phyloP scores from a whole-genome alignment of 768 basidiomycete genomes.

The Udeniomyces megalosporus region DNA sequence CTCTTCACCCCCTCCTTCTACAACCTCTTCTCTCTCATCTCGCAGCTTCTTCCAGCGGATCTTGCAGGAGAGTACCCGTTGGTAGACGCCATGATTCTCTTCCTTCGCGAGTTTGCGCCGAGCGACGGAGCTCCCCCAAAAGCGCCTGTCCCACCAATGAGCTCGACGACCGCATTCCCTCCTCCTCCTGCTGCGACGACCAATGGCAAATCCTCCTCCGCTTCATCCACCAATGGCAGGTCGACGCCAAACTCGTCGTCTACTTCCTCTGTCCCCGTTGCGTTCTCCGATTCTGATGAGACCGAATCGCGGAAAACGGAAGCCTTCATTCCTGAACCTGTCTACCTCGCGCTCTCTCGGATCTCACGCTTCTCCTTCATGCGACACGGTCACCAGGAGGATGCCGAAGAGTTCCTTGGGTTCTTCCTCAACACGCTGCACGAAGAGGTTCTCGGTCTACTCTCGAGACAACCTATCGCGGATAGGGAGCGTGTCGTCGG shows the following conservation, averaged over 20 bases:
- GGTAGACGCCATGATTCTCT: constrained; percentile 38
- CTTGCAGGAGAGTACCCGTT: constrained; percentile 29
- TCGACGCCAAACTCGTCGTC: constrained; percentile 33
- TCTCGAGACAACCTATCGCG: constrained; percentile 26
- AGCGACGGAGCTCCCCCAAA: not conserved
- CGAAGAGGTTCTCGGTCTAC: constrained; percentile 67
- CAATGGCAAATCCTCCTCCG: not conserved
- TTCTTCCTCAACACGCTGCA: constrained; percentile 89
- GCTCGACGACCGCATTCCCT: constrained; percentile 10
- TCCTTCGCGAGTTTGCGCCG: constrained; percentile 56
- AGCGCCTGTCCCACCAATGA: not conserved
- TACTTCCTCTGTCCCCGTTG: not conserved
- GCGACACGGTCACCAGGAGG: constrained; percentile 90
- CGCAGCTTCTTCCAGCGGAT: constrained; percentile 37
- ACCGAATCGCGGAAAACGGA: constrained; percentile 27
- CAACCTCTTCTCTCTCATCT: constrained; percentile 56
- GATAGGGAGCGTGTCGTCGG: constrained; percentile 1
- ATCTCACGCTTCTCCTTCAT: constrained; percentile 87
- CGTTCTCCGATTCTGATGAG: not conserved
- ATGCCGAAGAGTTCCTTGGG: constrained; percentile 96
- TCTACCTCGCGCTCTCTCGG: constrained; percentile 85
- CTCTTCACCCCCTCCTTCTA: constrained; percentile 81
- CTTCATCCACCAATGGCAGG: not conserved
- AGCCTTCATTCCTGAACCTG: constrained; percentile 65
- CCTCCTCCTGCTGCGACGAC: constrained; percentile 8